A percentile compares a stretch with the other conserved stretches of the same genome.
These are phyloP conservation scores for Talaromyces sp. DNA, from an alignment of 2,329 filamentous ascomycete species.

Conservation along the genomic window DNA sequence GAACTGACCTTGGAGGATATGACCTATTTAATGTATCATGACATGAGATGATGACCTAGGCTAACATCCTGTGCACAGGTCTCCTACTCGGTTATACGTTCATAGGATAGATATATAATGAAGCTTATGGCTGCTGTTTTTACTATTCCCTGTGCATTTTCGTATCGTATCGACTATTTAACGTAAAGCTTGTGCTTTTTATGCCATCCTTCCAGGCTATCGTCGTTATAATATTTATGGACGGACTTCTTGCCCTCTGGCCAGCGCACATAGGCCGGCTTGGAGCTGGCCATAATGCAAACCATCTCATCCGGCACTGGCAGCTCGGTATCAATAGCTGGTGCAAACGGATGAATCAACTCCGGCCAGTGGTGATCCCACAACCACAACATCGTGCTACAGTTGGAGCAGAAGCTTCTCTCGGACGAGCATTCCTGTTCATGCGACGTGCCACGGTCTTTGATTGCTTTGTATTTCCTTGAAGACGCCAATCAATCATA, in stretches of 20 bases:
- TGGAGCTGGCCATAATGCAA: conserved; percentile 40
- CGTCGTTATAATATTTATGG: conserved; percentile 30
- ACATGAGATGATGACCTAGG: conserved; percentile 1
- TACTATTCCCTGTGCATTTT: neutral
- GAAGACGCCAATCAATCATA: neutral
- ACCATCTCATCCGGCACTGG: conserved; percentile 43
- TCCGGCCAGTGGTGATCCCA: conserved; percentile 45
- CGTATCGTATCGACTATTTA: conserved; percentile 17
- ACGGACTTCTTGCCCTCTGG: conserved; percentile 44
- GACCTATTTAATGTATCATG: neutral
- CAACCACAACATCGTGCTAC: conserved; percentile 44
- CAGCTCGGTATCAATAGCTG: conserved; percentile 44
- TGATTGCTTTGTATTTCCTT: conserved; percentile 43
- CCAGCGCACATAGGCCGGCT: conserved; percentile 43
- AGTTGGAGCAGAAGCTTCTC: conserved; percentile 44
- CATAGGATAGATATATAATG: neutral
- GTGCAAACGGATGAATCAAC: conserved; percentile 46
- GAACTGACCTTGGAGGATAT: conserved; percentile 47
- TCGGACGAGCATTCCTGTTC: conserved; percentile 38
- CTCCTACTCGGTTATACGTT: neutral
- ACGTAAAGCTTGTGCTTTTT: conserved; percentile 36
- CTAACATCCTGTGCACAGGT: conserved; percentile 17
- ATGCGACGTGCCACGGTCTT: conserved; percentile 36
- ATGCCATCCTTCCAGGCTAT: conserved; percentile 44
- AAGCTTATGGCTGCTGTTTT: neutral